A percentile compares a stretch with the other conserved stretches of the same genome.
phyloP scores from a whole-genome alignment of 2,329 filamentous ascomycete species.

The Claviceps spartinae region DNA sequence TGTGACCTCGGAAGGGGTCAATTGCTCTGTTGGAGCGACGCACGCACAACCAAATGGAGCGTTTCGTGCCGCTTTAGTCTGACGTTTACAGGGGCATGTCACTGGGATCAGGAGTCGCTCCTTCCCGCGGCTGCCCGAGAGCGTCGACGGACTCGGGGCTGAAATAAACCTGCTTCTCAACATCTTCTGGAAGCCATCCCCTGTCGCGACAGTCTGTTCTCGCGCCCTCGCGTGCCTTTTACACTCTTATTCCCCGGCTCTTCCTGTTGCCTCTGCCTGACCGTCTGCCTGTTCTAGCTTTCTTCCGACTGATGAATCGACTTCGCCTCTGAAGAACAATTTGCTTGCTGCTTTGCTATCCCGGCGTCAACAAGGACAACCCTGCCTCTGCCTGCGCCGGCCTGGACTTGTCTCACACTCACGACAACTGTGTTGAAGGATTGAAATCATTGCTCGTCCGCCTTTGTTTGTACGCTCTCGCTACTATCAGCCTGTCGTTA shows the following conservation, averaged over 20 bases:
- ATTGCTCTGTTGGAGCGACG: neutral
- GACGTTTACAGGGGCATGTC: neutral
- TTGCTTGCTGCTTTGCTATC: neutral
- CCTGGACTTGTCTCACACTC: neutral
- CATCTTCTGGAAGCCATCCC: slow-evolving; percentile 18
- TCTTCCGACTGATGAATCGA: neutral
- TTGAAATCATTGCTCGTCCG: slow-evolving; percentile 1
- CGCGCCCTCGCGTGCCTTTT: slow-evolving; percentile 1
- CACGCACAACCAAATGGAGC: neutral
- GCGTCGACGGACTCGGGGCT: neutral
- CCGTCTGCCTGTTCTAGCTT: neutral
- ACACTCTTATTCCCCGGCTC: neutral
- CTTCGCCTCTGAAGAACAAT: neutral
- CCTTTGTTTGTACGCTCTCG: neutral
- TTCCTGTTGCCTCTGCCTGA: neutral
- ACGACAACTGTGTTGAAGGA: neutral
- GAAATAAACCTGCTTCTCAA: slow-evolving; percentile 12
- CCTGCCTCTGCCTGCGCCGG: neutral
- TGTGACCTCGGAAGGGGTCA: neutral
- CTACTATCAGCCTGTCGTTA: neutral
- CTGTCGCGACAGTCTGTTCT: slow-evolving; percentile 5
- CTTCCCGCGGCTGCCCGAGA: neutral
- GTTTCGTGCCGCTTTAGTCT: neutral
- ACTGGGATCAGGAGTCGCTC: neutral
- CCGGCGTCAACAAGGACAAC: neutral